Percentiles rank a stretch among this genome's conserved stretches.
phyloP scores from a whole-genome alignment of 2,329 filamentous ascomycete genomes.

The Hypoxylon sp. region DNA sequence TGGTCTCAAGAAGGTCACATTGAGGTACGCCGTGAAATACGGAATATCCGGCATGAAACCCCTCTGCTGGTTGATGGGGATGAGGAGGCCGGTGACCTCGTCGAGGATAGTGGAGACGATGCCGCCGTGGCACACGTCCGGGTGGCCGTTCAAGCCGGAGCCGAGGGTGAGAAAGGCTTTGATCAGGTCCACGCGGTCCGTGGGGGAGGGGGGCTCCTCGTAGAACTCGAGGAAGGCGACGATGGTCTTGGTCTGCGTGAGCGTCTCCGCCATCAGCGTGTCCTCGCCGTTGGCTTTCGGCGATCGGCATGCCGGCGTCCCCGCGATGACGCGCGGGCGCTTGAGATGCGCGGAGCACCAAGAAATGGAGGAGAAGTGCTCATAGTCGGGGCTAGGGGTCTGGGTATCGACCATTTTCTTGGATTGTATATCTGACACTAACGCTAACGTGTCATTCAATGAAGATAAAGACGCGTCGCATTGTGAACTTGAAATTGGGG shows the following conservation, averaged over 20 bases:
- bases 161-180: slow-evolving; percentile 58
- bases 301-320: slow-evolving; percentile 45
- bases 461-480: neutral
- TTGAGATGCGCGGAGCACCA: slow-evolving; percentile 62
- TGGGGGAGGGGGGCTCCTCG: slow-evolving; percentile 47
- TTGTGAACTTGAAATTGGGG: neutral
- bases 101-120: slow-evolving; percentile 69
- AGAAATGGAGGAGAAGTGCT: slow-evolving; percentile 53
- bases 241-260: slow-evolving; percentile 62
- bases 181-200: slow-evolving; percentile 48
- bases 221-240: slow-evolving; percentile 58
- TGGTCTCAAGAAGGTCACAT: slow-evolving; percentile 65
- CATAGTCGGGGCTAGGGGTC: slow-evolving; percentile 29
- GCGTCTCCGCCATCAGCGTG: slow-evolving; percentile 63
- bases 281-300: slow-evolving; percentile 60
- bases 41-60: slow-evolving; percentile 34
- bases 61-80: slow-evolving; percentile 55
- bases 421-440: neutral
- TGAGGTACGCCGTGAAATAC: slow-evolving; percentile 65
- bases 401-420: slow-evolving; percentile 17
- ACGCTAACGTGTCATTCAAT: neutral
- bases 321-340: slow-evolving; percentile 48
- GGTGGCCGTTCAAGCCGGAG: slow-evolving; percentile 64
- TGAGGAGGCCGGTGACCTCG: slow-evolving; percentile 65
- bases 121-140: slow-evolving; percentile 67